A percentile compares a stretch with the other conserved stretches of the same genome.
Evolutionary conservation across 2,329 filamentous ascomycete genomes (phyloP).

Genomic region (Neonectria ditissima): DNA sequence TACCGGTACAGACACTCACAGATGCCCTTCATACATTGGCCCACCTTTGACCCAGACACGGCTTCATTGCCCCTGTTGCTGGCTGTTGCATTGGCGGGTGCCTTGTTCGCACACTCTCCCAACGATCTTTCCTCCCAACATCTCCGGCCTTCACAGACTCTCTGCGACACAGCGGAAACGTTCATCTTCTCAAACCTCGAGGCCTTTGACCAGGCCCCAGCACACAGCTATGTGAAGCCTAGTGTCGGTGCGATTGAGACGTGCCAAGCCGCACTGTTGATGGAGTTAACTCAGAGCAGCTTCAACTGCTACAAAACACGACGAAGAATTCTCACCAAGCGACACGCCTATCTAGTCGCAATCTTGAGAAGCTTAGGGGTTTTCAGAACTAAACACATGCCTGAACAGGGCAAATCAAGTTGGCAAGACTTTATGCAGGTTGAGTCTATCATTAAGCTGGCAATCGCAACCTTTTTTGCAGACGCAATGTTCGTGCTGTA

Average conservation of each 20-base stretch:
- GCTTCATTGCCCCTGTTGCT: slow-evolving; percentile 24
- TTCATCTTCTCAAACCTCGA: slow-evolving; percentile 29
- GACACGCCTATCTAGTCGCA: slow-evolving; percentile 19
- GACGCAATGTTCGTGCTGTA: slow-evolving; percentile 23
- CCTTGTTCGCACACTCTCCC: slow-evolving; percentile 10
- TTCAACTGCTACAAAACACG: slow-evolving; percentile 19
- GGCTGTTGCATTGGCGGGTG: slow-evolving; percentile 12
- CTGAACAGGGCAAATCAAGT: no score
- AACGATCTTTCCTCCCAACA: not conserved
- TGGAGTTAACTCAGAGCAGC: slow-evolving; percentile 21
- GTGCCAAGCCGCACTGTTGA: slow-evolving; percentile 28
- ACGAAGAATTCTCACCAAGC: slow-evolving; percentile 18
- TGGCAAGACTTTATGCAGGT: slow-evolving; percentile 25
- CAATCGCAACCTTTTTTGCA: slow-evolving; percentile 22
- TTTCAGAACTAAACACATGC: slow-evolving; percentile 11
- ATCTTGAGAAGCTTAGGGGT: slow-evolving; percentile 13
- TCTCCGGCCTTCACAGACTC: not conserved
- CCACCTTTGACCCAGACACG: slow-evolving; percentile 30
- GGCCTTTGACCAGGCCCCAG: not conserved
- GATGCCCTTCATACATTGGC: slow-evolving; percentile 28
- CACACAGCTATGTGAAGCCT: not conserved
- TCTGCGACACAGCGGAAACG: slow-evolving; percentile 25
- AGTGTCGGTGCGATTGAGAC: slow-evolving; percentile 9
- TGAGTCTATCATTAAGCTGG: slow-evolving; percentile 27
- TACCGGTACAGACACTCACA: slow-evolving; percentile 30